A percentile compares a stretch with the other conserved stretches of the same genome.
Conservation (phyloP, 257 asterid genomes). For the Solanum dulcamara region DNA sequence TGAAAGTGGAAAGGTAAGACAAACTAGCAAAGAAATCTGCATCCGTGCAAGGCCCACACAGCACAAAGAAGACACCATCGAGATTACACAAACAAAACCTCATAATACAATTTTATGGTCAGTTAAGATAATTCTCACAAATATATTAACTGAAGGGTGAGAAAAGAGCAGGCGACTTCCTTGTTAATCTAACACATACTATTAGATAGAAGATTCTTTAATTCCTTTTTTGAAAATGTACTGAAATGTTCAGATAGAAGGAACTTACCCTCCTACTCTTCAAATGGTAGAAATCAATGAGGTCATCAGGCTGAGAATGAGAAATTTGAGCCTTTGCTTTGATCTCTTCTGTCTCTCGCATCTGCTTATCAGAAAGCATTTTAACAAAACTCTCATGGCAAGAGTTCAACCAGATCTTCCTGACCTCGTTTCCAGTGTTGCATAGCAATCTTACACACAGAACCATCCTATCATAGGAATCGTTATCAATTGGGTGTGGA, state of each 20-base stretch:
- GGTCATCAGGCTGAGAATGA: conserved; percentile 88
- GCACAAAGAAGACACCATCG: background rate
- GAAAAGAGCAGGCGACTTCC: background rate
- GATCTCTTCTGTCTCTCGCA: conserved; percentile 81
- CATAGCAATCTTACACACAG: conserved; percentile 72
- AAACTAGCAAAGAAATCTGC: background rate
- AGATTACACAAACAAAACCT: background rate
- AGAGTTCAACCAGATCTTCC: conserved; percentile 79
- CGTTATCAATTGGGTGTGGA: conserved; percentile 89
- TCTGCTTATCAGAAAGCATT: conserved; percentile 91
- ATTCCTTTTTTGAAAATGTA: background rate
- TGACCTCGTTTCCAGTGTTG: conserved; percentile 53
- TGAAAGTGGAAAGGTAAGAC: background rate
- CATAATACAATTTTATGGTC: background rate
- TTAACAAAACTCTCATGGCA: conserved; percentile 88
- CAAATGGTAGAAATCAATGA: conserved; percentile 89
- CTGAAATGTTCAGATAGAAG: conserved; percentile 2
- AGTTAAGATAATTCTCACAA: background rate
- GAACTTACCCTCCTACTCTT: conserved; percentile 77
- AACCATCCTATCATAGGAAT: conserved; percentile 73
- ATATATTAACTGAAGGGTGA: background rate
- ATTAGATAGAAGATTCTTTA: conserved; percentile 8
- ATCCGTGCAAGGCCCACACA: background rate
- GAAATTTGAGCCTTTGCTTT: conserved; percentile 75
- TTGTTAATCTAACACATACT: background rate